Conservation (phyloP, 257 asterid genomes). For the Eucommia ulmoides region DNA sequence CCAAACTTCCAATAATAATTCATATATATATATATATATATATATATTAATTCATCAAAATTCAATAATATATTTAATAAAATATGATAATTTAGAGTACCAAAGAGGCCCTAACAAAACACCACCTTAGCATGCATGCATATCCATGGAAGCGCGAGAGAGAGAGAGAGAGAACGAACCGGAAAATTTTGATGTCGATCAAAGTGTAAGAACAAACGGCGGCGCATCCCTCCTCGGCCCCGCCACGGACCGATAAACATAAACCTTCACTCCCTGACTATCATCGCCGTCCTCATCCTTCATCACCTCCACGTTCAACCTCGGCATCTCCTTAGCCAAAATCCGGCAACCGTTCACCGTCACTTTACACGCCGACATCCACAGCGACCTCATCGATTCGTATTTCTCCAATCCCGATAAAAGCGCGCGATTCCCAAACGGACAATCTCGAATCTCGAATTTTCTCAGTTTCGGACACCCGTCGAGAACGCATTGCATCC, state of each 20-base stretch:
- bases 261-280: conserved; percentile 50
- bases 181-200: no score
- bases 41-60: no score
- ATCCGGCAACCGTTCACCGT: conserved; percentile 68
- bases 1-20: no score
- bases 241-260: conserved; percentile 58
- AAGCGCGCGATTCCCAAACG: conserved; percentile 70
- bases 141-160: no score
- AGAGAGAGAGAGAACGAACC: no score
- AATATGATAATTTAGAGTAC: no score
- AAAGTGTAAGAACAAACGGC: conserved; percentile 48
- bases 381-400: conserved; percentile 96
- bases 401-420: conserved; percentile 74
- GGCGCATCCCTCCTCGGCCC: conserved; percentile 78
- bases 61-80: no score
- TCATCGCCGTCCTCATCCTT: conserved; percentile 45
- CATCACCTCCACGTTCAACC: conserved; percentile 62
- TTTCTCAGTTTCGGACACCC: conserved; percentile 79
- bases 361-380: conserved; percentile 89
- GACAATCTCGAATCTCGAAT: conserved; percentile 72
- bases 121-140: no score
- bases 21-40: no score
- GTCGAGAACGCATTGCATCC: conserved; percentile 59
- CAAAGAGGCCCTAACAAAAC: no score
- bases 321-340: conserved; percentile 68